Conservation (phyloP, 2,329 filamentous ascomycete species). For the Davidsoniella neocaledoniae region DNA sequence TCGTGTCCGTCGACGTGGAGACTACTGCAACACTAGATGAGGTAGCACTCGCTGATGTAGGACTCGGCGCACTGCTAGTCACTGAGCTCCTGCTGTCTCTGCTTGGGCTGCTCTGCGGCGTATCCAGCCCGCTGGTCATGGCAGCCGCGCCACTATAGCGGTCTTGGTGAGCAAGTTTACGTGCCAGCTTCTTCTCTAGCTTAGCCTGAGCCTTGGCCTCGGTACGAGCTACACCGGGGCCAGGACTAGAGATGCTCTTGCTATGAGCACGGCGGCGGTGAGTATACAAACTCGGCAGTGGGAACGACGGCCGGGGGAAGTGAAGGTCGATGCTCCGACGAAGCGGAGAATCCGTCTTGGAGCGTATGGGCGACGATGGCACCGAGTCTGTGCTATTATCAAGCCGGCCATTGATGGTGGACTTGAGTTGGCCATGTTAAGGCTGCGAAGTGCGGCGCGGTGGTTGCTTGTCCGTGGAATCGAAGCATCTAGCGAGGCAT, state of each 20-base stretch:
- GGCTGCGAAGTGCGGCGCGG: not conserved
- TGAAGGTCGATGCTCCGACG: slow-evolving; percentile 8
- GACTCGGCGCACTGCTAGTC: too few relatives aligned
- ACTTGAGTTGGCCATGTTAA: not conserved
- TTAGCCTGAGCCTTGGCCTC: too few relatives aligned
- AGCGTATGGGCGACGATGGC: not conserved
- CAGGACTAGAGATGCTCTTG: not conserved
- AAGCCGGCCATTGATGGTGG: too few relatives aligned
- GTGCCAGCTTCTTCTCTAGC: too few relatives aligned
- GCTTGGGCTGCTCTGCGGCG: too few relatives aligned
- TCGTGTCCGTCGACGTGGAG: not conserved
- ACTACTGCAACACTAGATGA: not conserved
- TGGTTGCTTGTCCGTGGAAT: slow-evolving; percentile 6
- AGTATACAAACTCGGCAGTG: not conserved
- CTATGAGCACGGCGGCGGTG: not conserved
- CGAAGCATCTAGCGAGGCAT: not conserved
- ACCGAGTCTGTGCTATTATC: too few relatives aligned
- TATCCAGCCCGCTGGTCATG: too few relatives aligned
- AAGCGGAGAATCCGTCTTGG: not conserved
- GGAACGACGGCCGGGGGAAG: slow-evolving; percentile 1
- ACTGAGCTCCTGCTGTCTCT: too few relatives aligned
- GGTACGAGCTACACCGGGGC: too few relatives aligned
- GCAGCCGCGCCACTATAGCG: too few relatives aligned
- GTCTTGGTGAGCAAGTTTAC: too few relatives aligned
- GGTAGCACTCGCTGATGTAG: too few relatives aligned